Percentiles rank a stretch among this genome's conserved stretches.
phyloP scores from a whole-genome alignment of 2,329 filamentous ascomycete genomes.

The Colletotrichum sansevieriae region DNA sequence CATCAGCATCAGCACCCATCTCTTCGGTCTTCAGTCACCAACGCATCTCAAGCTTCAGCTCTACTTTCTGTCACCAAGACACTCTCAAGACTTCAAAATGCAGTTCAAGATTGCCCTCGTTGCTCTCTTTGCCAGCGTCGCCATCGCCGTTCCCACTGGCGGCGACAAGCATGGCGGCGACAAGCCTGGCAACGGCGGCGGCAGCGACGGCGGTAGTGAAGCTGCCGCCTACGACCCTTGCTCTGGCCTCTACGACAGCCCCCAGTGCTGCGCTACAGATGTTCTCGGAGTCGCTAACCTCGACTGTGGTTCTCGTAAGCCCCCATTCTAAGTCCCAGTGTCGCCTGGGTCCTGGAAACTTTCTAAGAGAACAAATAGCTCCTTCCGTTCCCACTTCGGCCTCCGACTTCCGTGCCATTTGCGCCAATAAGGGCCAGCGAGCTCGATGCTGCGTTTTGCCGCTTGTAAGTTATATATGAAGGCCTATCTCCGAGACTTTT shows the following conservation, averaged over 20 bases:
- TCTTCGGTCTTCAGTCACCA: not conserved
- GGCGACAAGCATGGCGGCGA: no score
- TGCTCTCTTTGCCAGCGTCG: slow-evolving; percentile 21
- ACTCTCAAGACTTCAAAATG: slow-evolving; percentile 21
- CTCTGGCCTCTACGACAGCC: slow-evolving; percentile 55
- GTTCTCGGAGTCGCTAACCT: slow-evolving; percentile 69
- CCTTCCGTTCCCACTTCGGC: slow-evolving; percentile 52
- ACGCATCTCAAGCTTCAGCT: not conserved
- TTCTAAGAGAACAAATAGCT: slow-evolving; percentile 43
- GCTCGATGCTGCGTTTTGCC: slow-evolving; percentile 71
- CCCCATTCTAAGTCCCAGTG: no score
- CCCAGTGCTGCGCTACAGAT: slow-evolving; percentile 73
- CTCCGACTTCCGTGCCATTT: slow-evolving; percentile 59
- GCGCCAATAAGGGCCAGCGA: slow-evolving; percentile 62
- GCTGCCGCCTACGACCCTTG: slow-evolving; percentile 53
- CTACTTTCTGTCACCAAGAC: not conserved
- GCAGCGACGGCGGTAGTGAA: not conserved
- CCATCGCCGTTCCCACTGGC: slow-evolving; percentile 20
- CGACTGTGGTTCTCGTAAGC: slow-evolving; percentile 61
- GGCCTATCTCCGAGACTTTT: no score
- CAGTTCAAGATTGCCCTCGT: slow-evolving; percentile 19
- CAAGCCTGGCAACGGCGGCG: no score
- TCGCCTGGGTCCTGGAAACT: not conserved
- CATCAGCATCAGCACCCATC: slow-evolving; percentile 12
- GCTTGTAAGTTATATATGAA: slow-evolving; percentile 46